These are phyloP conservation scores for Aspergillus bridgeri DNA, from an alignment of 495 filamentous ascomycete species.

Conservation along the genomic window DNA sequence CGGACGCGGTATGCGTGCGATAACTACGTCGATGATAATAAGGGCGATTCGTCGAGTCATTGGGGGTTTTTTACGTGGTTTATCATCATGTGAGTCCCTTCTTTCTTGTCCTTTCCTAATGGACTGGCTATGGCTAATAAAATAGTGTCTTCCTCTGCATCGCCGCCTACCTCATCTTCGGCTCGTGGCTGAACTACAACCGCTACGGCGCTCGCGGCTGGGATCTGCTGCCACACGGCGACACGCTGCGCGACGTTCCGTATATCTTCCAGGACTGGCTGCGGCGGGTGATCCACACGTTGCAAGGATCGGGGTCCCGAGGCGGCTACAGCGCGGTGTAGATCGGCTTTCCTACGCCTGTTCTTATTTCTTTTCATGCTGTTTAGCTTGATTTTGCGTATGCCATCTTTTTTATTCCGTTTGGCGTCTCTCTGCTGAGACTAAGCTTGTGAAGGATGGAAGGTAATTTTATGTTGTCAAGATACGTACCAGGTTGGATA, in stretches of 20 bases:
- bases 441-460: too few species aligned
- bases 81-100: slow-evolving; percentile 76
- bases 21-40: slow-evolving; percentile 43
- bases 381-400: too few species aligned
- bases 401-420: too few species aligned
- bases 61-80: slow-evolving; percentile 99
- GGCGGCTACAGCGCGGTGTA: slow-evolving; percentile 95
- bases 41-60: slow-evolving; percentile 32
- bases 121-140: background rate
- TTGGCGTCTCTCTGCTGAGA: too few species aligned
- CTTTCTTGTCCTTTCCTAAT: background rate
- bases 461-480: too few species aligned
- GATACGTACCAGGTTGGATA: background rate
- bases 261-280: slow-evolving; percentile 90
- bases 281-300: slow-evolving; percentile 69
- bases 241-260: slow-evolving; percentile 86
- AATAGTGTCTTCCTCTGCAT: slow-evolving; percentile 71
- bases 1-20: slow-evolving; percentile 82
- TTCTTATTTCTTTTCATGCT: slow-evolving; percentile 3
- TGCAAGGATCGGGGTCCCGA: slow-evolving; percentile 75
- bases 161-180: slow-evolving; percentile 94
- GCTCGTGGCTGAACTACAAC: slow-evolving; percentile 98
- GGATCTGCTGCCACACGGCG: slow-evolving; percentile 91
- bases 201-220: slow-evolving; percentile 91
- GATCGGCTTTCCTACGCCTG: background rate